Conservation (phyloP, 179 eudicot species). For the Camellia oleifera region DNA sequence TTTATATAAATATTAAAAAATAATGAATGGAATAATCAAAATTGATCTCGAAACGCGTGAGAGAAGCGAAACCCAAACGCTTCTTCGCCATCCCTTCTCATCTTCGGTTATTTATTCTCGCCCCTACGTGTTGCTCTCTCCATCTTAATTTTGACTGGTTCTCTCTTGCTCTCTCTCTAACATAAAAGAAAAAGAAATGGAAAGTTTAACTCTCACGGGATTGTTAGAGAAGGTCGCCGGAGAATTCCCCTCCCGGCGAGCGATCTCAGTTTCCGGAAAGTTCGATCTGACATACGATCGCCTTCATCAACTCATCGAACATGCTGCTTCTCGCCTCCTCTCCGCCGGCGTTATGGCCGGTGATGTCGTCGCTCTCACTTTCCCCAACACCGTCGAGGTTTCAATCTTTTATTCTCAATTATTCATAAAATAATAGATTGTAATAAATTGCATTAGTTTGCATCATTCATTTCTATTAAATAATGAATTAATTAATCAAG, state of each 20-base stretch:
- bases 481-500: not conserved
- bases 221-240: constrained; percentile 36
- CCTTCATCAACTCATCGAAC: constrained; percentile 34
- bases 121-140: not conserved
- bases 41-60: too few species aligned
- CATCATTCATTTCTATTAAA: not conserved
- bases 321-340: constrained; percentile 37
- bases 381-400: constrained; percentile 72
- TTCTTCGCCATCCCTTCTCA: too few species aligned
- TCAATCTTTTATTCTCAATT: not conserved
- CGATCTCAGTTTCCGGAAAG: constrained; percentile 53
- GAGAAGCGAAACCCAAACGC: too few species aligned
- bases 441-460: not conserved
- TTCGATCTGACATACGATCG: constrained; percentile 41
- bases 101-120: too few species aligned
- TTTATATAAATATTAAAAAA: too few species aligned
- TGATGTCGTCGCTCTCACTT: constrained; percentile 68
- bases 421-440: not conserved
- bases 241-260: constrained; percentile 42
- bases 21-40: too few species aligned
- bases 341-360: constrained; percentile 50
- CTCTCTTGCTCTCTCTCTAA: not conserved
- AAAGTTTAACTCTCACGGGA: constrained; percentile 43
- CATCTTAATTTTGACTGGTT: not conserved
- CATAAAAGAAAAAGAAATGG: constrained; percentile 18